A percentile compares a stretch with the other conserved stretches of the same genome.
phyloP scores from a whole-genome alignment of 192 early-diverging fungal genomes.

The Lobosporangium transversale region DNA sequence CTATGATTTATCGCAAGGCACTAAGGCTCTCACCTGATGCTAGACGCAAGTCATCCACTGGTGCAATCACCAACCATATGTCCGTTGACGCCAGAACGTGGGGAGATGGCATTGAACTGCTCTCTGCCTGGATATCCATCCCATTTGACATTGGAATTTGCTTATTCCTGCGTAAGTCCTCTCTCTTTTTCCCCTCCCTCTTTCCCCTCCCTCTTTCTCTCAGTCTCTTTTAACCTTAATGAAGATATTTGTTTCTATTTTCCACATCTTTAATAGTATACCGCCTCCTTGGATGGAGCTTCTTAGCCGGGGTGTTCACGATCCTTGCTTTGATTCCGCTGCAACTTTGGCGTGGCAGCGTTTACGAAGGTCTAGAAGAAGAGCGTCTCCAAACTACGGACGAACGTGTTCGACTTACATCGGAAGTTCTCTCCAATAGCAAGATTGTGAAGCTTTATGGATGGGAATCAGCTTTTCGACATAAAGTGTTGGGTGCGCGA shows the following conservation, averaged over 20 bases:
- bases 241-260: too few species aligned
- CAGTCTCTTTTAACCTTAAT: too few species aligned
- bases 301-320: constrained; percentile 39
- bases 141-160: constrained; percentile 36
- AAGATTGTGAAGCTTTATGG: constrained; percentile 59
- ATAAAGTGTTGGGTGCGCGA: constrained; percentile 11
- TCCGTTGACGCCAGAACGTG: constrained; percentile 47
- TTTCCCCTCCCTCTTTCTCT: not conserved
- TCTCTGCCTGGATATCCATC: constrained; percentile 24
- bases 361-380: constrained; percentile 38
- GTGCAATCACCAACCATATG: constrained; percentile 54
- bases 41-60: constrained; percentile 31
- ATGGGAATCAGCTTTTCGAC: constrained; percentile 42
- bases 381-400: constrained; percentile 48
- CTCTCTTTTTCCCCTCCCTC: not conserved
- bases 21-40: constrained; percentile 48
- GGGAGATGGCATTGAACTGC: constrained; percentile 21
- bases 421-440: constrained; percentile 44
- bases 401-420: constrained; percentile 45
- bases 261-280: constrained; percentile 13
- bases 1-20: constrained; percentile 53
- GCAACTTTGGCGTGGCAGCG: constrained; percentile 35
- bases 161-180: constrained; percentile 26
- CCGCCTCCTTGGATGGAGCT: constrained; percentile 44
- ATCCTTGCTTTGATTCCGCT: constrained; percentile 32